Evolutionary conservation across 2,329 filamentous ascomycete genomes (phyloP), one percentile per base, ranked within the genome.

Genomic region (Lecanicillium sp.): DNA sequence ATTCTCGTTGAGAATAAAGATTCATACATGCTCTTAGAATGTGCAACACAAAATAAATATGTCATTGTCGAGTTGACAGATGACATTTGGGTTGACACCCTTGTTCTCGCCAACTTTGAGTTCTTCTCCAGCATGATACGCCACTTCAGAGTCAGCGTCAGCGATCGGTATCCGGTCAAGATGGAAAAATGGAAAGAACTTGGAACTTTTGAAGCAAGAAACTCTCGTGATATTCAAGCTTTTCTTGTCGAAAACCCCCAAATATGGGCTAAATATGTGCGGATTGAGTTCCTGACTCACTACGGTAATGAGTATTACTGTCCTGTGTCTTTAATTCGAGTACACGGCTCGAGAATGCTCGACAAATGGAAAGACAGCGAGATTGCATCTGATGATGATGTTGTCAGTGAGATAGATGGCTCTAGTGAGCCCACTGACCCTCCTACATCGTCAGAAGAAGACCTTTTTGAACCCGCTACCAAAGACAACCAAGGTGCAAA

Each of bases 51-150:
- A 49, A 90, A 94, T 65, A 96, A 96, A 60, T 95, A 94, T 55
- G 72, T 96, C 46, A 89, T 96, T 43, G 78, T 98, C 43, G 92
- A 98, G 62, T 71, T 98, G 20, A 96, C 87, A 59, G 87, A 94
- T 53, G 77, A 81, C 41, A 78, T 82, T 41, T 72, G 94, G 32
- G 84, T 98, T 42, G 92, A 98, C 56, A 98, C 92, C 0, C 72
- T 98, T 29, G 92, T 96, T n/a, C 71, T 98, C 38, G 92, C 90
- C 45, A 98, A 98, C 58, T 98, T 94, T 52, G 92, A 98, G 59
- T 98, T 98, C 67, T 98, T 98, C 68, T 95, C 88, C 40, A 95
- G 88, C 56, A 95, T 94, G 74, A 85, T 96, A 51, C 83, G 88
- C 38, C 84, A 81, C 34, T 95, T 98, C 58, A 76, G 85, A 37